Evolutionary conservation across 1,284 basidiomycete genomes (phyloP).

Genomic region (Apiotrichum brassicae): DNA sequence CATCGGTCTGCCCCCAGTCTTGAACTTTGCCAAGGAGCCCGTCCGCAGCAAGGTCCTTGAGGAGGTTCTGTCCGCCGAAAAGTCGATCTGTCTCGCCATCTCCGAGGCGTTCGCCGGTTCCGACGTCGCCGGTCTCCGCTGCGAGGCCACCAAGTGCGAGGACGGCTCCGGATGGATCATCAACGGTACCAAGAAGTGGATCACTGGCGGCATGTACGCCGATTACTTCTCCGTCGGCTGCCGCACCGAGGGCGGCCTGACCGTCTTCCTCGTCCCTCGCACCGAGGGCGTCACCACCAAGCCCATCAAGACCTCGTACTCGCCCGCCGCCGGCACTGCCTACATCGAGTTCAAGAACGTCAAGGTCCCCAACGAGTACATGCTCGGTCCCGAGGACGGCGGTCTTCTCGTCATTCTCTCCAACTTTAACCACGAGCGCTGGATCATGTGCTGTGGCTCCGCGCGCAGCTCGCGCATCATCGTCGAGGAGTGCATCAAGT

Average conservation of each 20-base stretch:
- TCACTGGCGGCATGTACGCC: slow-evolving; percentile 68
- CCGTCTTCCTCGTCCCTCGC: slow-evolving; percentile 74
- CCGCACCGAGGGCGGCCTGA: slow-evolving; percentile 65
- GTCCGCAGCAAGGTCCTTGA: slow-evolving; percentile 60
- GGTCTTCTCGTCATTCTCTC: slow-evolving; percentile 69
- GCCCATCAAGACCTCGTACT: slow-evolving; percentile 79
- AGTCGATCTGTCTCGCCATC: slow-evolving; percentile 76
- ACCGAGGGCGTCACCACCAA: slow-evolving; percentile 75
- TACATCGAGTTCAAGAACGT: slow-evolving; percentile 85
- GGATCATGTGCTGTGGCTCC: slow-evolving; percentile 46
- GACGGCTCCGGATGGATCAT: slow-evolving; percentile 71
- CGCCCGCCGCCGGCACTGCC: slow-evolving; percentile 70
- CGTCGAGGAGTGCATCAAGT: slow-evolving; percentile 50
- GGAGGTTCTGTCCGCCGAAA: slow-evolving; percentile 62
- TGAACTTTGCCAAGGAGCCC: slow-evolving; percentile 54
- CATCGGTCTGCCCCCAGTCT: slow-evolving; percentile 61
- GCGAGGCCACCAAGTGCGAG: slow-evolving; percentile 71
- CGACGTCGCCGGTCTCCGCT: slow-evolving; percentile 77
- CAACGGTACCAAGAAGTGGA: slow-evolving; percentile 88
- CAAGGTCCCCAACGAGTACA: slow-evolving; percentile 74
- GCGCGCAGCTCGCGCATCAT: slow-evolving; percentile 39
- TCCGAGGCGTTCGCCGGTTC: slow-evolving; percentile 85
- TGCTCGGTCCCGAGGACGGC: slow-evolving; percentile 74
- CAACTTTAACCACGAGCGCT: slow-evolving; percentile 45
- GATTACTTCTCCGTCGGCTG: slow-evolving; percentile 40